Base-by-base conservation (phyloP, 2,329 filamentous ascomycete genomes). In the Ceratocystis huliohia region DNA sequence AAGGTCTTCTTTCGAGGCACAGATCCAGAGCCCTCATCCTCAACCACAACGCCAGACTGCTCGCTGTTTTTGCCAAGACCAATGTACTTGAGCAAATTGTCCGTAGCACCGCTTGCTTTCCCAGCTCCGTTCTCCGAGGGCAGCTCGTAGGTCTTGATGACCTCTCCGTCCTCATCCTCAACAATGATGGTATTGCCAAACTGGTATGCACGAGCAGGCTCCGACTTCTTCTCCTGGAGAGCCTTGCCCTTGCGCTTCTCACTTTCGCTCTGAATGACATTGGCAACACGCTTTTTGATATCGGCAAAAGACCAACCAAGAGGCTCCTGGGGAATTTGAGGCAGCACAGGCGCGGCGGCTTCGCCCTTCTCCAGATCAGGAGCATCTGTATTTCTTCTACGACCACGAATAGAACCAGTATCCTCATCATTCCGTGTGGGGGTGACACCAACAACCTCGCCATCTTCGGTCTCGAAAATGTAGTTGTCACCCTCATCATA, bases 131-230 rank as follows among this genome's bases (percentile, higher is more conserved):
- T 83, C 30, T 82, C 75, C 0, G 80, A 77, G 0, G 88, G 86
- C 33, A 93, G 81, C 69, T 92, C 86, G 73, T 91, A 92, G 66
- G 89, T 86, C 77, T 92, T 92, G 73, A 95, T 83, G 41, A 95
- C 90, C 73, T 95, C 90, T 56, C 89, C 89, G 71, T 92, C 87
- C 74, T 89, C 88, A 69, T 95, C 89, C 76, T 95, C 89, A 17
- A 95, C 88, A 73, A 95, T 93, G 70, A 95, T 90, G 78, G 82
- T 92, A 73, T 90, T 92, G 69, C 90, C 90, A 72, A 91, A 93
- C 70, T 92, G 89, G 73, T 92, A 95, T 4, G 89, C 89, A 61
- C 87, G 80, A n/a, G 90, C 90, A 13, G 89, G 88, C 66, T 88
- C 88, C 70, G 85, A 81, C 70, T 78, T 82, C 64, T 83, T 80